Evolutionary conservation across 2,329 filamentous ascomycete species (phyloP), one percentile per base, ranked within the genome.

Genomic region (Claviceps monticola): DNA sequence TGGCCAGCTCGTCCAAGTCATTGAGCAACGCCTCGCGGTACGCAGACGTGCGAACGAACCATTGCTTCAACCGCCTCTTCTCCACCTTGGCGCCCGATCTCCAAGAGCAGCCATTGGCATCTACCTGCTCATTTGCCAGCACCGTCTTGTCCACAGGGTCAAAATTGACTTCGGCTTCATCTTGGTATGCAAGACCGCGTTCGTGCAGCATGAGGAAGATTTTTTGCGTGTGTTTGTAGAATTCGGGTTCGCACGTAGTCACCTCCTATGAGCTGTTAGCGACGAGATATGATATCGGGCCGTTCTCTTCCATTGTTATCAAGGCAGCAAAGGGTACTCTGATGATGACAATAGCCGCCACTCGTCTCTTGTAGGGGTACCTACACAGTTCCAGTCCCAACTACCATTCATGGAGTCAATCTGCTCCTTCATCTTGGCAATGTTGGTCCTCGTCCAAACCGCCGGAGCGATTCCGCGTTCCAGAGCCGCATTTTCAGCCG

Each of bases 91-190:
- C 88, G 9, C 88, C 88, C 1, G 87, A 93, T 52, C 88, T 79
- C 89, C 89, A 95, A 2, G 88, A 95, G 59, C 74, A 80, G 36
- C 89, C 89, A 61, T 88, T 84, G 48, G 84, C 76, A 63, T 94
- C 87, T n/a, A 95, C 88, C 68, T 95, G 89, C 67, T 95, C 89
- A 64, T 95, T 95, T 11, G 89, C 89, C 54, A 95, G 73, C 16
- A 95, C 89, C 0, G 89, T 95, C 64, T 86, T 83, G 64, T 95
- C 89, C 29, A 95, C 77, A 1, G 89, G 89, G 58, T 95, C 89
- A 70, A 87, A 95, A 67, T 95, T 95, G 59, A 95, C 89, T 56
- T 89, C 70, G 19, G 88, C 86, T 59, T 93, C 83, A 37, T 81
- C 82, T 63, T 89, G 88, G 65, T 93, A 93, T 50, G 88, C 89